Evolutionary conservation across 1,139 yeast species (phyloP), one percentile per base, ranked within the genome.

Genomic region (Pichia sp.): DNA sequence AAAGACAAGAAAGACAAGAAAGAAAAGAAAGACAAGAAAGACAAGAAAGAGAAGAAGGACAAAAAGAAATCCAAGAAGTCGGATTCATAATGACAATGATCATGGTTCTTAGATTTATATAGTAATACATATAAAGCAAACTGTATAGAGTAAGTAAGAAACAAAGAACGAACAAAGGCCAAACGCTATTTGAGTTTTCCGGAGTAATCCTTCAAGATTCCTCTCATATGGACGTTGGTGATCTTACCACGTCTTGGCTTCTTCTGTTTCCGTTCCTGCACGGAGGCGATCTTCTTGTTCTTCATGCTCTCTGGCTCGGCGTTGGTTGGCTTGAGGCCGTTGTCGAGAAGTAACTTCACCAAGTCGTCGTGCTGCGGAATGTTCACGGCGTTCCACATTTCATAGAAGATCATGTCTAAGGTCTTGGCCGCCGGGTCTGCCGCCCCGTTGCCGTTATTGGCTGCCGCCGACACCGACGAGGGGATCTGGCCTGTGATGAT

Each of bases 211-310:
- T 89, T 90, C 69, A 93, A 82, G 43, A 93, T 86, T 57, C 97
- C 98, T 69, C 89, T 85, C 95, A 93, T 87, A 71, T 93, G 99
- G 3, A 96, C 86, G 70, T 93, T 93, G 13, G 99, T 93, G 66
- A 93, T 84, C 76, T 90, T 93, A 47, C 96, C 95, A 67, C 92
- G 81, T 71, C 97, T 84, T 52, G 95, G 87, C 71, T 90, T 90
- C 79, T 90, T 90, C 71, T 90, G 95, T 71, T 90, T 92, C 68
- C 87, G 82, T 59, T 80, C 83, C 61, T 81, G 87, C 11, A 80
- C 81, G 10, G 71, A 67, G 19, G 71, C 67, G 4, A 64, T 67
- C 46, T 68, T 71, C 61, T 81, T 82, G 67, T 83, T 84, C 70
- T 86, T 86, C 55, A 88, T 73, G 38, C 89, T 81, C 46, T 89